Percentiles rank a stretch among this genome's conserved stretches.
Evolutionary conservation across 2,329 filamentous ascomycete genomes (phyloP).

Genomic region (Alternaria hordeiaustralica): DNA sequence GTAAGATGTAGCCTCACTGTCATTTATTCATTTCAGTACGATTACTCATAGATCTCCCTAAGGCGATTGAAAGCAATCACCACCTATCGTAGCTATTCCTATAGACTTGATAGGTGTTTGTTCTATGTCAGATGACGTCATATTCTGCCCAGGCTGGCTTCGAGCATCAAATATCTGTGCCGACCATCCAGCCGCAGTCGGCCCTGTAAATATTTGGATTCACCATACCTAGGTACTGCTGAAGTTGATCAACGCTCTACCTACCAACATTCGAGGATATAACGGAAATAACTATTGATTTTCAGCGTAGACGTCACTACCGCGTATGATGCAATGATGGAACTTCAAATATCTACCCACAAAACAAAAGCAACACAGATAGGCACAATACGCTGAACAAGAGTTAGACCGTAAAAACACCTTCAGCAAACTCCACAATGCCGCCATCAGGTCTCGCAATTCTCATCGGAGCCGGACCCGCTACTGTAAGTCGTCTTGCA

Average conservation of each 20-base stretch:
- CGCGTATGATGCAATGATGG: background rate
- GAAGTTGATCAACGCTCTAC: background rate
- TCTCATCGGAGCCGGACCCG: slow-evolving; percentile 43
- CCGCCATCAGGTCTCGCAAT: slow-evolving; percentile 41
- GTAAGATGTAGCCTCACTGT: background rate
- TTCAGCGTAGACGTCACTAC: background rate
- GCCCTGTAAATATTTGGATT: background rate
- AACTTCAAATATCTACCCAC: background rate
- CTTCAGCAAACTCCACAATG: slow-evolving; percentile 18
- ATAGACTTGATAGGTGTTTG: background rate
- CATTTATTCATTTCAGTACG: background rate
- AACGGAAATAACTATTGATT: background rate
- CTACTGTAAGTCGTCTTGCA: slow-evolving; percentile 29
- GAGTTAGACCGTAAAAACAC: background rate
- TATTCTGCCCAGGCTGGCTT: background rate
- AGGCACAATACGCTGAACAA: background rate
- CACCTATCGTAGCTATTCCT: background rate
- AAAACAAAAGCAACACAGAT: background rate
- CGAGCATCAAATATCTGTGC: background rate
- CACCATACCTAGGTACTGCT: background rate
- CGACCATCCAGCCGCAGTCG: background rate
- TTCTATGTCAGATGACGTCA: background rate
- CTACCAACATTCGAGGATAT: background rate
- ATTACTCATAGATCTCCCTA: background rate
- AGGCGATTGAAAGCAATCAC: background rate